phyloP scores from a whole-genome alignment of 768 basidiomycete genomes.

The Pulveroboletus sp. region DNA sequence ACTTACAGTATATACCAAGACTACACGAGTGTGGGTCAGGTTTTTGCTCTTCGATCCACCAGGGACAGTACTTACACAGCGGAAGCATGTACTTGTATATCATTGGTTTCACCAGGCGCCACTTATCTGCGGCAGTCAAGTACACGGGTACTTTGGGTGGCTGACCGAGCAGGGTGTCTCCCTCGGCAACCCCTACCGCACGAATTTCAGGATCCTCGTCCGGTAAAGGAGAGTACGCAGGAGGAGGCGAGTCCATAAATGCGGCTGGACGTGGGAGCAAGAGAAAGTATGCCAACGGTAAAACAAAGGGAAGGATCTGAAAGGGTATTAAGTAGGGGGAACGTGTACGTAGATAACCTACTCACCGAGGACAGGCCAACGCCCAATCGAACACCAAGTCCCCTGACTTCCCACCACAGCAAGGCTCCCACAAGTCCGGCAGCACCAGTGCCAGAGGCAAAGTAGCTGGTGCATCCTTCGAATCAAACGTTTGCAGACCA shows the following conservation, averaged over 20 bases:
- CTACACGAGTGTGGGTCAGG: slow-evolving; percentile 29
- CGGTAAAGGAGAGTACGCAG: slow-evolving; percentile 39
- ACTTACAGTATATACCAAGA: slow-evolving; percentile 63
- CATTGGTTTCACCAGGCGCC: slow-evolving; percentile 76
- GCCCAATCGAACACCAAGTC: slow-evolving; percentile 78
- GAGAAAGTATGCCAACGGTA: slow-evolving; percentile 74
- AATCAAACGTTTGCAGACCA: not conserved
- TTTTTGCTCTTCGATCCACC: not conserved
- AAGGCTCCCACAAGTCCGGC: slow-evolving; percentile 92
- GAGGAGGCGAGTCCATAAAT: slow-evolving; percentile 44
- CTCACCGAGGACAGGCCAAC: slow-evolving; percentile 81
- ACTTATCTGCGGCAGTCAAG: slow-evolving; percentile 73
- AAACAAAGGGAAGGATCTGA: slow-evolving; percentile 79
- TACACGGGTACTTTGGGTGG: slow-evolving; percentile 45
- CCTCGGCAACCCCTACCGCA: slow-evolving; percentile 24
- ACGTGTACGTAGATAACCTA: not conserved
- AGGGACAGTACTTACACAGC: slow-evolving; percentile 57
- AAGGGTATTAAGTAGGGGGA: not conserved
- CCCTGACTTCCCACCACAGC: slow-evolving; percentile 91
- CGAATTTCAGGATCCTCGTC: slow-evolving; percentile 27
- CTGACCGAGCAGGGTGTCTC: slow-evolving; percentile 24
- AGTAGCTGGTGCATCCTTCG: slow-evolving; percentile 56
- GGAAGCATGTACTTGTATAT: slow-evolving; percentile 89
- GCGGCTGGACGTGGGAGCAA: slow-evolving; percentile 64
- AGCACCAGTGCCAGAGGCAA: slow-evolving; percentile 91